A percentile compares a stretch with the other conserved stretches of the same genome.
Evolutionary conservation across 805 yeast genomes (phyloP).

Genomic region (Candida ponderosae): DNA sequence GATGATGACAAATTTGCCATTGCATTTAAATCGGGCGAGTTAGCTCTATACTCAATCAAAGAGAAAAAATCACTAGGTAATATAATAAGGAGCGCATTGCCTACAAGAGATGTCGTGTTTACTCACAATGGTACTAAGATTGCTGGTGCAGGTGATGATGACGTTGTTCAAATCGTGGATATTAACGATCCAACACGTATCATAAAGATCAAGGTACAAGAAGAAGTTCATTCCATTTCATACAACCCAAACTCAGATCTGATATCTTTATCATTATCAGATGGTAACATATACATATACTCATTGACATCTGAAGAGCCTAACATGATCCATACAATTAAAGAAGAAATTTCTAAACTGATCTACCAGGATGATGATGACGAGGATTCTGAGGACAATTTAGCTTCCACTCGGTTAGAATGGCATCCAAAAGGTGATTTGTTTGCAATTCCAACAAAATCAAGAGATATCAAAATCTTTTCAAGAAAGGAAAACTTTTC

Average conservation of each 20-base stretch:
- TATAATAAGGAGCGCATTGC: constrained; percentile 17
- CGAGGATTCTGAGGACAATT: constrained; percentile 28
- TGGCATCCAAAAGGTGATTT: constrained; percentile 69
- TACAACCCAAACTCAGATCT: constrained; percentile 52
- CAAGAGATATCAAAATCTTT: constrained; percentile 38
- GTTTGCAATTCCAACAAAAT: constrained; percentile 59
- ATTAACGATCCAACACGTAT: constrained; percentile 20
- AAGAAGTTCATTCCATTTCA: constrained; percentile 48
- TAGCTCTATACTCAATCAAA: constrained; percentile 14
- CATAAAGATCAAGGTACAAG: constrained; percentile 32
- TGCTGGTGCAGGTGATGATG: constrained; percentile 62
- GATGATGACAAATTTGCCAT: constrained; percentile 13
- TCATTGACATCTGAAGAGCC: constrained; percentile 47
- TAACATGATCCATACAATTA: constrained; percentile 36
- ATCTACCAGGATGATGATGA: constrained; percentile 36
- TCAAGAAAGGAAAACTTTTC: constrained; percentile 9
- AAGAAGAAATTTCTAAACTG: constrained; percentile 29
- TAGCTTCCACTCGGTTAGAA: constrained; percentile 44
- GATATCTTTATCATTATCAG: constrained; percentile 48
- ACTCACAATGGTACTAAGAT: constrained; percentile 55
- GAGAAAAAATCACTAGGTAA: constrained; percentile 5
- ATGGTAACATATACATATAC: constrained; percentile 51
- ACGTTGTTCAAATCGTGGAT: constrained; percentile 43
- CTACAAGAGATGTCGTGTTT: constrained; percentile 43
- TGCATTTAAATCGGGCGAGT: constrained; percentile 16